These are phyloP conservation scores for Penicillium odoratum DNA, from an alignment of 495 filamentous ascomycete species.

Conservation along the genomic window DNA sequence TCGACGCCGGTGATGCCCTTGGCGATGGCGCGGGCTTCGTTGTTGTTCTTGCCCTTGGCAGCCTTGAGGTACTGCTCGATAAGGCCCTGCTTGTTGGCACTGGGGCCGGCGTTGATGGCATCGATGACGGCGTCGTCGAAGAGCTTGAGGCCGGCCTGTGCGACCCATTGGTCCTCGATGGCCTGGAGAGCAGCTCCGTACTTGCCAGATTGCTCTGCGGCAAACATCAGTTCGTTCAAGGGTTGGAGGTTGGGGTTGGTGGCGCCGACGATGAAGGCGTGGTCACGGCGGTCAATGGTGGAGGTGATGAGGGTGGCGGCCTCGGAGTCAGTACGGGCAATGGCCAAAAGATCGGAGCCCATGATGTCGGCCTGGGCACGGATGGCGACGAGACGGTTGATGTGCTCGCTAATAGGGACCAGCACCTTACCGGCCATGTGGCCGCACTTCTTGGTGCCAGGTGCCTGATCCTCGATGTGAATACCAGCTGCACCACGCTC, in stretches of 20 bases:
- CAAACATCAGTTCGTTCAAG: slow-evolving; percentile 86
- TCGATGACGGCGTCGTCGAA: slow-evolving; percentile 89
- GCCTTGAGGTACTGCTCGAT: slow-evolving; percentile 62
- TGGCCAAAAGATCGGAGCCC: slow-evolving; percentile 84
- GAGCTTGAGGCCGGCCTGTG: slow-evolving; percentile 82
- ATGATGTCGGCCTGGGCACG: slow-evolving; percentile 98
- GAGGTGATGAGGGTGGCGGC: slow-evolving; percentile 96
- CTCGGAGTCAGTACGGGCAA: slow-evolving; percentile 96
- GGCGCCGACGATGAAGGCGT: slow-evolving; percentile 85
- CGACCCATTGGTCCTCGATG: slow-evolving; percentile 86
- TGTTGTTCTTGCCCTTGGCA: slow-evolving; percentile 80
- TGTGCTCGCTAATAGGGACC: slow-evolving; percentile 96
- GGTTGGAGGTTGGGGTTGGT: slow-evolving; percentile 85
- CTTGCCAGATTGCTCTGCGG: slow-evolving; percentile 82
- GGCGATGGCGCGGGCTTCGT: slow-evolving; percentile 79
- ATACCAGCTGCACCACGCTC: slow-evolving; percentile 97
- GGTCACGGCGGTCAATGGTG: slow-evolving; percentile 92
- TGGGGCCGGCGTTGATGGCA: slow-evolving; percentile 65
- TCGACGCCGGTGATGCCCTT: slow-evolving; percentile 78
- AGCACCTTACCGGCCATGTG: slow-evolving; percentile 99
- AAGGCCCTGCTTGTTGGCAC: slow-evolving; percentile 67
- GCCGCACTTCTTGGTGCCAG: slow-evolving; percentile 98
- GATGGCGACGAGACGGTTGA: slow-evolving; percentile 96
- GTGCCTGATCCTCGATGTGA: slow-evolving; percentile 98
- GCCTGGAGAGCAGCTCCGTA: slow-evolving; percentile 77